A percentile compares a stretch with the other conserved stretches of the same genome.
phyloP scores from a whole-genome alignment of 1,284 basidiomycete species.

The Xanthoconium separans region DNA sequence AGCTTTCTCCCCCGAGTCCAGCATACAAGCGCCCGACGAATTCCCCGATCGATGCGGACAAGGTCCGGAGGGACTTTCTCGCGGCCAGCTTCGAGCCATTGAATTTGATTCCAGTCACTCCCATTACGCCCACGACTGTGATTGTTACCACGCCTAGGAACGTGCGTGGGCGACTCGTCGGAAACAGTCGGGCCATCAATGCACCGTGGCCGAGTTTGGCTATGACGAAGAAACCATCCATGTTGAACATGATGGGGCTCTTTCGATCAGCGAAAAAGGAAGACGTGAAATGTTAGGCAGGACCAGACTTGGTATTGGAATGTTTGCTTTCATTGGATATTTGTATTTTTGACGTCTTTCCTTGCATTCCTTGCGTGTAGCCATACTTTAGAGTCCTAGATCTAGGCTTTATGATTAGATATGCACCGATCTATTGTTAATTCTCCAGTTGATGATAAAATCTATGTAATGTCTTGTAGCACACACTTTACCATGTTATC shows the following conservation, averaged over 20 bases:
- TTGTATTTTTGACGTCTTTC: not conserved
- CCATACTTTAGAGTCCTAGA: slow-evolving; percentile 2
- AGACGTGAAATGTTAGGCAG: slow-evolving; percentile 2
- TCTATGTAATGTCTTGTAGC: too few relatives aligned
- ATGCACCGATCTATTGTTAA: not conserved
- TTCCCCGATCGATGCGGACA: slow-evolving; percentile 26
- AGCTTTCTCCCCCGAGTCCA: slow-evolving; percentile 32
- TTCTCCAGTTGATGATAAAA: too few relatives aligned
- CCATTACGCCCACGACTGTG: not conserved
- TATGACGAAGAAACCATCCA: slow-evolving; percentile 24
- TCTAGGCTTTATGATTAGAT: not conserved
- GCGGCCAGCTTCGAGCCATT: slow-evolving; percentile 26
- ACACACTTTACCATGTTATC: too few relatives aligned
- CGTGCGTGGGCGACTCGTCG: not conserved
- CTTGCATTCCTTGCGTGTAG: slow-evolving; percentile 4
- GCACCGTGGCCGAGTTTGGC: slow-evolving; percentile 7
- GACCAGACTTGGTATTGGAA: not conserved
- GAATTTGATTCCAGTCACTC: not conserved
- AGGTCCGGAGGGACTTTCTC: slow-evolving; percentile 25
- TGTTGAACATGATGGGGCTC: slow-evolving; percentile 27
- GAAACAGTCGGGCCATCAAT: slow-evolving; percentile 2
- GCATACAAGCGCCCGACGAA: slow-evolving; percentile 20
- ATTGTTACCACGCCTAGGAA: not conserved
- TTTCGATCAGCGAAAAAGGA: slow-evolving; percentile 27
- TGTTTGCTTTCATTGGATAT: not conserved